Evolutionary conservation across 441 rosid genomes (phyloP).

Genomic region (Gossypium trilobum): DNA sequence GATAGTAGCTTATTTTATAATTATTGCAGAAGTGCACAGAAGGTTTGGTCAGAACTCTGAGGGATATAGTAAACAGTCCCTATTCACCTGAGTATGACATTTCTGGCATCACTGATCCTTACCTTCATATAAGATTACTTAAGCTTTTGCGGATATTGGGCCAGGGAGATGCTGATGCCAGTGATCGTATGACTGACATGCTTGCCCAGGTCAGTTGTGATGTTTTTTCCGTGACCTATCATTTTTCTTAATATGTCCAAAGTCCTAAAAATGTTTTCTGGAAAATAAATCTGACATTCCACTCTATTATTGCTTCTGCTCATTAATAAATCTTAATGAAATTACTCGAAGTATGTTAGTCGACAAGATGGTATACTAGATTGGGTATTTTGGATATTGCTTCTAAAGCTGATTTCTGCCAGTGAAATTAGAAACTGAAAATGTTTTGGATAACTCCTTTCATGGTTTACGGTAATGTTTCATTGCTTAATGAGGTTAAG

Average conservation of each 20-base stretch:
- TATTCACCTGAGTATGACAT: constrained; percentile 96
- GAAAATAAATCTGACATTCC: background rate
- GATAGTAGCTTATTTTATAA: constrained; percentile 17
- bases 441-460: constrained; percentile 1
- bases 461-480: background rate
- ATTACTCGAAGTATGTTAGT: background rate
- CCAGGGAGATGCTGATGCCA: constrained; percentile 90
- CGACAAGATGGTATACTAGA: background rate
- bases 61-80: constrained; percentile 81
- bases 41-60: constrained; percentile 73
- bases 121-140: constrained; percentile 91
- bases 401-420: background rate
- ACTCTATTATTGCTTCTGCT: background rate
- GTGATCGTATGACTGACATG: constrained; percentile 94
- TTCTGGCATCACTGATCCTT: constrained; percentile 94
- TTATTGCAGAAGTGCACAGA: constrained; percentile 74
- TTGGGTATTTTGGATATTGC: background rate
- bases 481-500: background rate
- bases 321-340: background rate
- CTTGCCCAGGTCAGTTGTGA: constrained; percentile 79
- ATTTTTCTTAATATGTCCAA: background rate
- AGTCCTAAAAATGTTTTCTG: background rate
- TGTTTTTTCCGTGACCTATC: background rate
- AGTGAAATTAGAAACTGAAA: background rate
- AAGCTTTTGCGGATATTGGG: constrained; percentile 76